Percentiles rank a stretch among this genome's conserved stretches.
Evolutionary conservation across 139 green algal genomes (phyloP).

Genomic region (Coelastrella sp.): DNA sequence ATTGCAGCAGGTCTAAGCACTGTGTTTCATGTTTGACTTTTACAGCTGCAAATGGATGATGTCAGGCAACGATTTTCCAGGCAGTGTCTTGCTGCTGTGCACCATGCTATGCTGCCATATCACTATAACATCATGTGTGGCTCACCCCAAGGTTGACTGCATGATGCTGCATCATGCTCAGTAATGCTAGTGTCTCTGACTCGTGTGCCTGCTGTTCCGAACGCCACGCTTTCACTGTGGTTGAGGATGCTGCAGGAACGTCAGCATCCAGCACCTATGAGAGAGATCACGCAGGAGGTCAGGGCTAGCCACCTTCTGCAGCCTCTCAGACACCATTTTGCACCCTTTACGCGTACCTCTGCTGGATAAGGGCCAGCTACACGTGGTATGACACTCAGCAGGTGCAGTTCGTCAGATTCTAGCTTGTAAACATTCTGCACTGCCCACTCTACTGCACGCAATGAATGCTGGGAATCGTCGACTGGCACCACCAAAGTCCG

Average conservation of each 20-base stretch:
- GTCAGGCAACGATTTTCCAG: too few species aligned
- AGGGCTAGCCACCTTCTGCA: not conserved
- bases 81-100: too few species aligned
- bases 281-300: not conserved
- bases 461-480: slow-evolving; percentile 6
- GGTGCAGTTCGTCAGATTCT: slow-evolving; percentile 30
- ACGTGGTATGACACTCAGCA: slow-evolving; percentile 19
- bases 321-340: too few species aligned
- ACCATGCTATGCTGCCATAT: not conserved
- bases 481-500: slow-evolving; percentile 10
- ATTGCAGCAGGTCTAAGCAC: too few species aligned
- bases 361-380: slow-evolving; percentile 41
- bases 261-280: slow-evolving; percentile 34
- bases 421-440: slow-evolving; percentile 26
- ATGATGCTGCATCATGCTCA: slow-evolving; percentile 41
- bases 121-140: not conserved
- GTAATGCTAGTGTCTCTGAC: slow-evolving; percentile 35
- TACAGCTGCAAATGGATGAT: too few species aligned
- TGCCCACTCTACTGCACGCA: slow-evolving; percentile 42
- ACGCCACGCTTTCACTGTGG: slow-evolving; percentile 33
- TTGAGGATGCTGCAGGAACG: slow-evolving; percentile 19
- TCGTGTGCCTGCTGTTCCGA: slow-evolving; percentile 39
- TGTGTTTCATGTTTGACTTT: too few species aligned
- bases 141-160: slow-evolving; percentile 36
- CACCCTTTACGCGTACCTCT: slow-evolving; percentile 4